Base-by-base conservation (phyloP, 768 basidiomycete species). In the Clitopilus passeckerianus region DNA sequence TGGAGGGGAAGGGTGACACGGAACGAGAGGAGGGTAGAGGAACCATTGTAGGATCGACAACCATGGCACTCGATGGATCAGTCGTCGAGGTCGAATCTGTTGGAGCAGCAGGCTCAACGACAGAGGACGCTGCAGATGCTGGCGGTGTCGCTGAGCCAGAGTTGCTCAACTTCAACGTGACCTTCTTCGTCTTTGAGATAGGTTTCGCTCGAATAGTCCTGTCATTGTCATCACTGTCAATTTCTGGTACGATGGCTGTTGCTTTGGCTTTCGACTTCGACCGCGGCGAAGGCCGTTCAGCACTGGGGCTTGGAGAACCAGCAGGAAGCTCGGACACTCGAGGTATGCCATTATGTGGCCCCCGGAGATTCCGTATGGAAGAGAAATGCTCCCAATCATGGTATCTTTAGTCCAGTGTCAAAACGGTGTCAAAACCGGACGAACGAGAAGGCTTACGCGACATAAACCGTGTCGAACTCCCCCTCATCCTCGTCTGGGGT, bases 311-410 rank as follows among this genome's bases (percentile, higher is more conserved):
- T 50, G 37, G n/a, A 41, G 37, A 18, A 14, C 15, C 37, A 9
- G 37, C 37, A 9, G 27, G 27, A 30, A 74, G 70, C 71, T 93
- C 91, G 44, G 71, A 67, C 1, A 92, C 84, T 57, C 73, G 72
- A 2, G 91, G 91, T 15, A 86, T 76, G 7, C 92, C 94, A 0
- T 83, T 75, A 68, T 94, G 93, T 0, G 93, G 94, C 1, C 94
- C 94, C 15, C 78, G 78, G 57, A 94, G 75, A 70, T 93, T 95
- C 52, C 94, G 89, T 60, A 96, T 91, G n/a, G 89, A 91, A 12
- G 91, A 93, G 67, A 95, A 96, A 69, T 96, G 94, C 67, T 96
- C 93, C 91, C 91, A 95, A 70, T 94, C 91, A 67, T 95, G 89
- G 70, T 93, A 95, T 30, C 91, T 91, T 66, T 12, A 24, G 5